Evolutionary conservation across 208 protist species (phyloP), one percentile per base, ranked within the genome.

Genomic region (Jaenimonas drosophilae): DNA sequence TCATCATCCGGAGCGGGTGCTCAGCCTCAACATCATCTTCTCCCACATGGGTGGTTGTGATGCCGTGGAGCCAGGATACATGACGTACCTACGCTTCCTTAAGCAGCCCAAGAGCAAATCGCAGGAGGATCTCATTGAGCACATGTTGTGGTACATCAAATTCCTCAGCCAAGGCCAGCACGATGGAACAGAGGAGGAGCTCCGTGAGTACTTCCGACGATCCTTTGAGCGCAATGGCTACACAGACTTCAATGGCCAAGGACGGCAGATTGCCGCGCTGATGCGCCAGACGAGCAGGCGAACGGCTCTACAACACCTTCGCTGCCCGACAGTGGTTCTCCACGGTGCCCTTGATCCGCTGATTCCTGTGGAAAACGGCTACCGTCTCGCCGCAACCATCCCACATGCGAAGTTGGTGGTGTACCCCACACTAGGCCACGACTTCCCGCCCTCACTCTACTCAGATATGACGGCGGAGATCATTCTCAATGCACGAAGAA

Each of bases 301-400:
- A 20, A 47, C 57, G 41, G 62, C 20, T 4, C 59, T 91, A 38
- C 33, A 59, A 24, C 62, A 60, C 21, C 26, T 89, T 26, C 51
- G 6, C 3, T 67, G 56, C 32, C 70, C 82, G 0, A 70, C 73
- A 3, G 19, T 87, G 9, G 48, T 88, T 6, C 70, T 88, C 17
- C 82, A 91, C 52, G 82, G 82, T 29, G 49, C 56, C 56, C 40
- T 52, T 17, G 82, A 91, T 44, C 43, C 55, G 25, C 44, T 86
- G 26, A 70, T 91, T 28, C 77, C 82, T 1, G 62, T 72, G 11
- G 53, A 68, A 41, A 88, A 88, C 54, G 75, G 69, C 9, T 41
- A 66, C 49, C 50, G 64, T 21, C 52, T 86, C 28, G 77, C 71
- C 1, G 54, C 65, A 17, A 4, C 65, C 27, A 52, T 91, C 25